phyloP scores from a whole-genome alignment of 768 basidiomycete species.

The Serendipita sp. region DNA sequence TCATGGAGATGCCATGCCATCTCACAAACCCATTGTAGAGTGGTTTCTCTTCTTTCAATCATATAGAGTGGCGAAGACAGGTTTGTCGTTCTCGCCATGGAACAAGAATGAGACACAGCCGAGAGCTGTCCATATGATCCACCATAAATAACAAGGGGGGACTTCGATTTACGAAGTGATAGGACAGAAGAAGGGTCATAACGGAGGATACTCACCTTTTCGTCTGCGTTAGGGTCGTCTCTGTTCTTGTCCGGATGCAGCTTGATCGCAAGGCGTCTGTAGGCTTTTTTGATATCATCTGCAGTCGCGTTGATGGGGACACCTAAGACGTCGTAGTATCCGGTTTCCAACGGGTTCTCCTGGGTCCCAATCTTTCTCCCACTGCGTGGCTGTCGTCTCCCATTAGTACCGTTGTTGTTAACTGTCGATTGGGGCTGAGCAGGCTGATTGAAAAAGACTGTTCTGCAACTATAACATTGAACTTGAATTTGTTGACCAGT shows the following conservation, averaged over 20 bases:
- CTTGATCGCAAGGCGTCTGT: constrained; percentile 65
- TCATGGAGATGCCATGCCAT: no score
- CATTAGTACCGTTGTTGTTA: constrained; percentile 9
- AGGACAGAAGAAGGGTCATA: not conserved
- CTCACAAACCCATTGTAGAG: no score
- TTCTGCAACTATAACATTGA: constrained; percentile 53
- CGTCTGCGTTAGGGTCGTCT: constrained; percentile 69
- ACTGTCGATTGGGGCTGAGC: constrained; percentile 17
- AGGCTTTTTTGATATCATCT: constrained; percentile 67
- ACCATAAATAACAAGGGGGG: no score
- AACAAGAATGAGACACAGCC: not conserved
- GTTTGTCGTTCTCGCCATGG: not conserved
- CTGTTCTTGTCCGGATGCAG: constrained; percentile 88
- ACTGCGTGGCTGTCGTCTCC: constrained; percentile 22
- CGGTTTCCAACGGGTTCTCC: constrained; percentile 72
- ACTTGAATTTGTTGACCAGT: constrained; percentile 37
- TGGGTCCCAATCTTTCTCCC: constrained; percentile 77
- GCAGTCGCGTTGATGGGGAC: constrained; percentile 56
- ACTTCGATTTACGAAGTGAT: not conserved
- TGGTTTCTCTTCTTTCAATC: no score
- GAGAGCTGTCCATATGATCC: no score
- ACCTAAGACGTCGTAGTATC: constrained; percentile 79
- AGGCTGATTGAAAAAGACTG: constrained; percentile 44
- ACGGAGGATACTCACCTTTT: constrained; percentile 25
- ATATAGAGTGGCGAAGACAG: not conserved